Base-by-base conservation (phyloP, 805 yeast genomes). In the Hanseniaspora vineae region DNA sequence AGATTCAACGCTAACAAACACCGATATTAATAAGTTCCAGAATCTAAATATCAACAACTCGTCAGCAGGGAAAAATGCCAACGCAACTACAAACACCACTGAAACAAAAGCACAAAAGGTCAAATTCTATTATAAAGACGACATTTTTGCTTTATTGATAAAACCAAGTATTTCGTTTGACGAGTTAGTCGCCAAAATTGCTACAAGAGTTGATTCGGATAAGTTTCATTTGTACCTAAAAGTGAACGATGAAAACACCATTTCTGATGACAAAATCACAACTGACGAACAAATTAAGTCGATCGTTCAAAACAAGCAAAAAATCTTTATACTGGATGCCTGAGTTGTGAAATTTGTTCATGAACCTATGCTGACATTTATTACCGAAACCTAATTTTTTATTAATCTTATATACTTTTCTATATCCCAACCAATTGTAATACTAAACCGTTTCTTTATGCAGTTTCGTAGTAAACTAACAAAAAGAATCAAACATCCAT, bases 41-140 rank as follows among this genome's bases (percentile, higher is more conserved):
- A 31, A 31, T 35, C 19, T 48, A 2, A 35, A 31, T 42, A 31
- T 42, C 13, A 37, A 46, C 35, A 17, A 17, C 12, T 23, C 29
- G 29, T 8, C 4, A 23, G 8, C 29, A 23, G 29, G 29, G 29
- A 23, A 23, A 23, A 15, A 45, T 20, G 37, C 18, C 10, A 19
- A 31, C 12, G 44, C 29, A 14, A 32, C 44, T 55, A 14, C 50
- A 55, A 29, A 57, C 62, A 17, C 60, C 64, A 42, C 58, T 56
- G 18, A 51, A 46, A 47, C 58, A 40, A 42, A 62, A 49, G 52
- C 65, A 2, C 56, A 59, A 1, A 84, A 84, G 61, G 75, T 84
- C 46, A 84, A 84, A 60, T 82, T 84, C 57, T 84, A 80, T 60
- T 83, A 77, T 57, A 80, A 79, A 50, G 92, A 83, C 56, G 95